Evolutionary conservation across 352 stramenopile genomes (phyloP), one percentile per base, ranked within the genome.

Genomic region (Pythium chondricola): DNA sequence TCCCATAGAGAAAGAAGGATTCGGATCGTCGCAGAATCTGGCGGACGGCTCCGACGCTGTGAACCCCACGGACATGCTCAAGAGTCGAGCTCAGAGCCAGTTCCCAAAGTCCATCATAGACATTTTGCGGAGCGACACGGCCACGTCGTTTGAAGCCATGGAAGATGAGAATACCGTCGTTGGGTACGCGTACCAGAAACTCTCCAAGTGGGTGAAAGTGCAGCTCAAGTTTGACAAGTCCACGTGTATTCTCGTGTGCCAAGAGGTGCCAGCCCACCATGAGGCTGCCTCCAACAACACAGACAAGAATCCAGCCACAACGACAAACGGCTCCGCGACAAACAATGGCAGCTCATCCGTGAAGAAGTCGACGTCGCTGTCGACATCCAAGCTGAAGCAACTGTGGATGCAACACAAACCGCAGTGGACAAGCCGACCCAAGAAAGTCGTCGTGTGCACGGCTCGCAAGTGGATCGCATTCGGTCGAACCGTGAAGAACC

Each of bases 381-480:
- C 66, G 0, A 71, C 59, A 31, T 69, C 56, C 4, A 78, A 78
- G 22, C 39, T 85, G 11, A 86, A 89, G 40, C 73, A 87, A 41
- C 74, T 87, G 21, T 65, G 83, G 31, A 70, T 73, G 48, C 55
- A 71, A 16, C 71, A 75, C 33, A 84, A 71, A 21, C 70, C 79
- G 43, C 65, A 69, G 11, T 86, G 77, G 74, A 75, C 58, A 7
- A 64, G 58, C 24, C 63, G 77, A 5, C 69, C 71, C 4, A 80
- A 78, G 43, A 84, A 71, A 39, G 56, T 85, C 21, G 75, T 91
- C 0, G 80, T 87, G 11, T 89, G 73, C 51, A 86, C 85, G 16
- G 73, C 74, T 3, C 61, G 74, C 14, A 76, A 85, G 46, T 91
- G 77, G 77, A 91, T 91, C 32, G 73, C 72, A 16, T 91, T 88